Conservation (phyloP, 305 asterid genomes). For the Salvia sclarea region DNA sequence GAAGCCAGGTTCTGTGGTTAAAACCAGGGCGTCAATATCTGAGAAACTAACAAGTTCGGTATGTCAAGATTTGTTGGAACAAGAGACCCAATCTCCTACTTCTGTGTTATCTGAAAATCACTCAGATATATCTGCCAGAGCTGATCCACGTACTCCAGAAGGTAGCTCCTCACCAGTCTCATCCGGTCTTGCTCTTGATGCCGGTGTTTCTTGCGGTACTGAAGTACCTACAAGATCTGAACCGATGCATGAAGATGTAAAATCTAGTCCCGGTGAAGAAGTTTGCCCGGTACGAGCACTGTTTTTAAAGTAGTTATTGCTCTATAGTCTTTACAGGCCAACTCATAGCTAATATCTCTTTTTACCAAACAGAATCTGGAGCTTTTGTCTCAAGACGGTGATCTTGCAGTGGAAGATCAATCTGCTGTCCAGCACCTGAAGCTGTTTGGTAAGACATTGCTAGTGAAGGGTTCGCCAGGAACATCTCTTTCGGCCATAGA, state of each 20-base stretch:
- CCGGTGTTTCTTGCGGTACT: conserved; percentile 24
- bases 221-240: conserved; percentile 35
- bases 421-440: conserved; percentile 46
- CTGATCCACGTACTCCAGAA: conserved; percentile 41
- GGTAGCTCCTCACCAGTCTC: conserved; percentile 51
- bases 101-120: conserved; percentile 66
- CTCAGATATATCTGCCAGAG: conserved; percentile 46
- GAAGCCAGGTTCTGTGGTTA: conserved; percentile 47
- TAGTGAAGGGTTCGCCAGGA: conserved; percentile 43
- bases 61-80: conserved; percentile 40
- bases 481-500: conserved; percentile 22
- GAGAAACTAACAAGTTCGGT: conserved; percentile 38
- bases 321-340: not conserved
- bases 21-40: conserved; percentile 30
- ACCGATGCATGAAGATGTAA: conserved; percentile 36
- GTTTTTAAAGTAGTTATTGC: not conserved
- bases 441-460: conserved; percentile 81
- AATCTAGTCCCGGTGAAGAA: conserved; percentile 42
- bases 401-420: conserved; percentile 29
- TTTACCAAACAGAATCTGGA: conserved; percentile 37
- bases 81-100: conserved; percentile 70
- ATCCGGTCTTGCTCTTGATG: conserved; percentile 38
- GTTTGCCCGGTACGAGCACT: conserved; percentile 43
- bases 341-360: conserved; percentile 12
- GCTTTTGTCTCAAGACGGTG: conserved; percentile 25